These are phyloP conservation scores for Eutrema yunnanense DNA, from an alignment of 345 rosid species.

Conservation along the genomic window DNA sequence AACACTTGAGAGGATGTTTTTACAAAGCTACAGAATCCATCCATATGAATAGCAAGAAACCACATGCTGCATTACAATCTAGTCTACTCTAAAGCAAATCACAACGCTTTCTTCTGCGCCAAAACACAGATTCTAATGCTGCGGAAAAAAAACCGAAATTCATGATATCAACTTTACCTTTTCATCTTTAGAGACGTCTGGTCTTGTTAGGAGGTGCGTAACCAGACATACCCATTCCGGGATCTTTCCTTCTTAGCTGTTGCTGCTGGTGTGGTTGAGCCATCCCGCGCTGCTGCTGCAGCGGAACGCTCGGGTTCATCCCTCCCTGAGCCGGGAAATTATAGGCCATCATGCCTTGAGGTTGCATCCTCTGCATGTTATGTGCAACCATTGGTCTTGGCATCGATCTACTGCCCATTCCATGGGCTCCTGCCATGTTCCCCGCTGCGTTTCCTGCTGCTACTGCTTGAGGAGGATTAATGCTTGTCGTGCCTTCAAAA, in stretches of 20 bases:
- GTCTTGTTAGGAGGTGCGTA: slow-evolving; percentile 85
- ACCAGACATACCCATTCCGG: slow-evolving; percentile 74
- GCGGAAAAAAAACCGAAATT: background rate
- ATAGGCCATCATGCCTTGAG: slow-evolving; percentile 63
- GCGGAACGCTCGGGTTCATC: slow-evolving; percentile 70
- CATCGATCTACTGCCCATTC: slow-evolving; percentile 51
- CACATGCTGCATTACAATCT: slow-evolving; percentile 11
- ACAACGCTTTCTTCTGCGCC: background rate
- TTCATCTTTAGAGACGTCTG: slow-evolving; percentile 50
- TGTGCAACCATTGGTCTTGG: slow-evolving; percentile 63
- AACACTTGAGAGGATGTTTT: slow-evolving; percentile 15
- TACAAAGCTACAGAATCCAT: slow-evolving; percentile 13
- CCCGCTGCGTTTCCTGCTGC: slow-evolving; percentile 58
- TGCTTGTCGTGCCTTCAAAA: slow-evolving; percentile 90
- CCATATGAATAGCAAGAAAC: slow-evolving; percentile 14
- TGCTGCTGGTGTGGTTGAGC: slow-evolving; percentile 67
- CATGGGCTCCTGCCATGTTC: slow-evolving; percentile 61
- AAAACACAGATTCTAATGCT: background rate
- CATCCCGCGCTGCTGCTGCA: slow-evolving; percentile 76
- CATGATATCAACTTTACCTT: background rate
- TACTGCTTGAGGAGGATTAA: slow-evolving; percentile 76
- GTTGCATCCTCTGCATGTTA: slow-evolving; percentile 79
- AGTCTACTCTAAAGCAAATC: slow-evolving; percentile 12
- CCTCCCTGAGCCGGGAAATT: slow-evolving; percentile 63
- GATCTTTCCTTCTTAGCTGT: slow-evolving; percentile 81